Evolutionary conservation across 257 asterid genomes (phyloP).

Genomic region (Forsythia viridissima): DNA sequence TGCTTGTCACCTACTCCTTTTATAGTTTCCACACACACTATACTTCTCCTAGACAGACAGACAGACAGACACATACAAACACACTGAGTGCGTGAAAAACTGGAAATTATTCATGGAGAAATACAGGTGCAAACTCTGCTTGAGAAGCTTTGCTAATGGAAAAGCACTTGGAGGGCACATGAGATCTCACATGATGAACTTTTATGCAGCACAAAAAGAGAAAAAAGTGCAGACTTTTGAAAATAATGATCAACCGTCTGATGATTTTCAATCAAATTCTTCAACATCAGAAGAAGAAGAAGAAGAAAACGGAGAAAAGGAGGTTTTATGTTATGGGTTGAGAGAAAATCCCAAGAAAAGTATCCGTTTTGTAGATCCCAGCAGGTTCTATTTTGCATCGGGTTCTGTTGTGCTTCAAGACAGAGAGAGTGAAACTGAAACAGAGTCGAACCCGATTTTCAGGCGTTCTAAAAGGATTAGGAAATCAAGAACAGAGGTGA

Average conservation of each 20-base stretch:
- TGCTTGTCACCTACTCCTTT: conserved; percentile 90
- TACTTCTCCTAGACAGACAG: conserved; percentile 27
- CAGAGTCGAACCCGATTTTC: conserved; percentile 32
- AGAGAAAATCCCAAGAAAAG: conserved; percentile 28
- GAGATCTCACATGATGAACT: conserved; percentile 82
- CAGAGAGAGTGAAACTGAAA: conserved; percentile 68
- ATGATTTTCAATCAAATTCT: conserved; percentile 34
- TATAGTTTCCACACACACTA: conserved; percentile 54
- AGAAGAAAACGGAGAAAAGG: conserved; percentile 23
- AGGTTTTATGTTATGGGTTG: conserved; percentile 18
- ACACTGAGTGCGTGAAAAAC: conserved; percentile 22
- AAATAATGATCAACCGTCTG: conserved; percentile 15
- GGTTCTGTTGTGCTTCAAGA: conserved; percentile 48
- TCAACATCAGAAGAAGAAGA: conserved; percentile 28
- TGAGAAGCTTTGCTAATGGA: conserved; percentile 62
- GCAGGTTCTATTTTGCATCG: conserved; percentile 19
- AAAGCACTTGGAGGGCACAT: conserved; percentile 92
- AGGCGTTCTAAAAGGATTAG: conserved; percentile 56
- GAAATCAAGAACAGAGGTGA: conserved; percentile 25
- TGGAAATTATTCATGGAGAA: conserved; percentile 52
- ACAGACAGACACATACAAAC: conserved; percentile 22
- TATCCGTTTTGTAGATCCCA: conserved; percentile 28
- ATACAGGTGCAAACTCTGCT: conserved; percentile 78
- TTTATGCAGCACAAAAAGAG: conserved; percentile 9
- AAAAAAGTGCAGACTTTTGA: not conserved